phyloP scores from a whole-genome alignment of 805 yeast species.

The Ogataea corticis region DNA sequence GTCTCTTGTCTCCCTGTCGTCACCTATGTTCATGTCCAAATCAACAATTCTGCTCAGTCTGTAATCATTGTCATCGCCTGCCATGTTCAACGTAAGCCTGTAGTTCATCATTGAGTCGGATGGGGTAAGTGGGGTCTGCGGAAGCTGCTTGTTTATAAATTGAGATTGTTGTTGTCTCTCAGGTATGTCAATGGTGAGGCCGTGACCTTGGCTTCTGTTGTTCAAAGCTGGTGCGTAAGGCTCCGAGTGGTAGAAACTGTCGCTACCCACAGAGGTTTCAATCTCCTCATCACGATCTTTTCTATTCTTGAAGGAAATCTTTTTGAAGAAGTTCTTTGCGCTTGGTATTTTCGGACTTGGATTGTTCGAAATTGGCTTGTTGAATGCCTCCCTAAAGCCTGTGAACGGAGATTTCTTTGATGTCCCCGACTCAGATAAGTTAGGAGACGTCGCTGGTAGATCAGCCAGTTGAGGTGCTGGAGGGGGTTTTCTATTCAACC shows the following conservation, averaged over 20 bases:
- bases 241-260: constrained; percentile 10
- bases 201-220: constrained; percentile 12
- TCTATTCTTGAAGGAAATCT: constrained; percentile 19
- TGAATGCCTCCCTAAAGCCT: constrained; percentile 24
- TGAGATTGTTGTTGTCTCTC: constrained; percentile 1
- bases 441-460: not conserved
- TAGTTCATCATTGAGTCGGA: constrained; percentile 30
- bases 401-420: constrained; percentile 22
- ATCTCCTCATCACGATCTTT: constrained; percentile 9
- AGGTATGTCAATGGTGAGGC: constrained; percentile 17
- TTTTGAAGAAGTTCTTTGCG: constrained; percentile 24
- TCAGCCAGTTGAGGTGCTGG: constrained; percentile 4
- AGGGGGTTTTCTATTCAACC: constrained; percentile 22
- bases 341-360: constrained; percentile 19
- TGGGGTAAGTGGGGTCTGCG: constrained; percentile 26
- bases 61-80: constrained; percentile 23
- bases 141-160: constrained; percentile 17
- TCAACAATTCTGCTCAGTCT: constrained; percentile 24
- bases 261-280: constrained; percentile 6
- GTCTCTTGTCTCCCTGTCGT: not conserved
- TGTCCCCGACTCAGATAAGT: not conserved
- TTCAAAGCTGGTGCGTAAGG: constrained; percentile 6
- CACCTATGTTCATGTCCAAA: constrained; percentile 11
- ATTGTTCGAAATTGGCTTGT: constrained; percentile 18
- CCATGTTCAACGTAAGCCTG: constrained; percentile 26